These are phyloP conservation scores for Hymenoscyphus linearis DNA, from an alignment of 2,329 filamentous ascomycete species.

Conservation along the genomic window DNA sequence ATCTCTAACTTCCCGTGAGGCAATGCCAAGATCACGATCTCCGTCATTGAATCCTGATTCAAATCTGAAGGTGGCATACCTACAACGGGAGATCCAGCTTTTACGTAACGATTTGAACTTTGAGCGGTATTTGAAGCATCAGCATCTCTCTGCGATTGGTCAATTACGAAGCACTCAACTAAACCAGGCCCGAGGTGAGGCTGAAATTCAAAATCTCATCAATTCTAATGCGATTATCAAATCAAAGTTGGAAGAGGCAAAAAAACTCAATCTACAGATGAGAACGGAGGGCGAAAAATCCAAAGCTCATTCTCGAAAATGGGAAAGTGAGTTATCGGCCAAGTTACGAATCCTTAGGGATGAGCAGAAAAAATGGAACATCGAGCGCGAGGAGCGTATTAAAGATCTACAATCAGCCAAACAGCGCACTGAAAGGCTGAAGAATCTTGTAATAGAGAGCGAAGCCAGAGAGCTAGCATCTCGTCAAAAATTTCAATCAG, in stretches of 20 bases:
- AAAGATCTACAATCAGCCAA: slow-evolving; percentile 53
- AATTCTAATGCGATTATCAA: slow-evolving; percentile 71
- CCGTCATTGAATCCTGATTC: slow-evolving; percentile 26
- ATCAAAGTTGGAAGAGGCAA: slow-evolving; percentile 67
- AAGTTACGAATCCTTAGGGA: slow-evolving; percentile 64
- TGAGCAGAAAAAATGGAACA: slow-evolving; percentile 60
- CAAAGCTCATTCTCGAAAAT: slow-evolving; percentile 69
- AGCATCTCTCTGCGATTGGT: slow-evolving; percentile 76
- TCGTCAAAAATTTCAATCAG: slow-evolving; percentile 58
- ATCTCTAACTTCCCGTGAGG: slow-evolving; percentile 21
- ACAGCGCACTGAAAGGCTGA: slow-evolving; percentile 59
- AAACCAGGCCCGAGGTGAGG: slow-evolving; percentile 71
- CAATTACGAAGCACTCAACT: slow-evolving; percentile 71
- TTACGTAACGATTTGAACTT: slow-evolving; percentile 78
- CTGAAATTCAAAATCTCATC: slow-evolving; percentile 75
- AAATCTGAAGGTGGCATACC: slow-evolving; percentile 42
- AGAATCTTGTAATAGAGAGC: slow-evolving; percentile 58
- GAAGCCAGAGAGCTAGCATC: slow-evolving; percentile 63
- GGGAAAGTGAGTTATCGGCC: slow-evolving; percentile 64
- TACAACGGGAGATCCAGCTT: slow-evolving; percentile 70
- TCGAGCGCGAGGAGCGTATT: slow-evolving; percentile 51
- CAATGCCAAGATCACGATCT: slow-evolving; percentile 21
- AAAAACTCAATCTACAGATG: slow-evolving; percentile 62
- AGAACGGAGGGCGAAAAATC: slow-evolving; percentile 69
- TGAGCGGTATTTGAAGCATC: slow-evolving; percentile 76